Evolutionary conservation across 768 basidiomycete genomes (phyloP), one percentile per base, ranked within the genome.

Genomic region (Boletus speciosus): DNA sequence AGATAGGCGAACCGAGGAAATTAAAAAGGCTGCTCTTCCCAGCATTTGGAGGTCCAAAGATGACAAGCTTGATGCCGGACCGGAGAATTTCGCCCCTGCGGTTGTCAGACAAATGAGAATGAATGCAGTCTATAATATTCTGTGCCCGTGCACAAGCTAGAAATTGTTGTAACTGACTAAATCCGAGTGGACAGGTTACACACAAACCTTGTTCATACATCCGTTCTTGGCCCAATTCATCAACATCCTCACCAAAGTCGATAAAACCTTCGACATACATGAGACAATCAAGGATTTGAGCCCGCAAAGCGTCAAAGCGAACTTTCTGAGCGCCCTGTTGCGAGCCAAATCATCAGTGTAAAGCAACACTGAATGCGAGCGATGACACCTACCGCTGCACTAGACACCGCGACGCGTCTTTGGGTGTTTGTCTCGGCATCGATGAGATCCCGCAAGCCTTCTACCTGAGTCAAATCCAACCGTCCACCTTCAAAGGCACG

Each of bases 11-110:
- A 86, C 93, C 89, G 12, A 96, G 75, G 66, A 85, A 92, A 63
- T 96, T 96, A 44, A 93, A 77, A 19, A 93, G 68, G 62, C 86
- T 90, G 64, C 90, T 93, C 73, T 96, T 97, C n/a, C 93, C 94
- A 1, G 88, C 92, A 62, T 97, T 97, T 0, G 94, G 90, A 23
- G 93, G 91, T 1, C 93, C 93, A 63, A 94, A 93, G 37, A 97
- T 94, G 14, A 90, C 86, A 9, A 96, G 75, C 42, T 82, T 84
- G 45, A 95, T 81, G 3, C 93, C 94, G 1, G 84, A 81, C 12
- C 91, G 84, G 55, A 94, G 73, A 47, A 96, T 84, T 67, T 96
- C 93, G 0, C 93, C 92, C 35, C 86, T 78, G 19, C 86, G 81
- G 44, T 80, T 82, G 68, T 94, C 92, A 6, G 78, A 68, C 1